phyloP scores from a whole-genome alignment of 2,329 filamentous ascomycete genomes.

The Sclerotiophoma versabilis region DNA sequence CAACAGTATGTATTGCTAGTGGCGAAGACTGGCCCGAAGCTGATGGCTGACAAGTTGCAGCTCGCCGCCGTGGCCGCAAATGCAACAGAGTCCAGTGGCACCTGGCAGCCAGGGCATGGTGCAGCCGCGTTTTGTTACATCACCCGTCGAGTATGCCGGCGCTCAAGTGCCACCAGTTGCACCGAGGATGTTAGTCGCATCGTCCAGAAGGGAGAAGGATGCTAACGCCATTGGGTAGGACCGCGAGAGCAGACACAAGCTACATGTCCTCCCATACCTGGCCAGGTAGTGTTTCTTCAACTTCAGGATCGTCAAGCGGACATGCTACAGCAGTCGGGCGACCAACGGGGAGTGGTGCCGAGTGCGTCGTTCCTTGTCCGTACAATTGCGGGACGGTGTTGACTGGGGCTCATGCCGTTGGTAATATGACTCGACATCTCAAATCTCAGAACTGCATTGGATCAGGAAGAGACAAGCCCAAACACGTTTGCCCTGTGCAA shows the following conservation, averaged over 20 bases:
- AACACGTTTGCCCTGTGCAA: constrained; percentile 23
- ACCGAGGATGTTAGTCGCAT: not conserved
- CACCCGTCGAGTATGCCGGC: not conserved
- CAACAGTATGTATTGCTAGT: not conserved
- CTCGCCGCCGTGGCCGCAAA: not conserved
- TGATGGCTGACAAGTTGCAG: not conserved
- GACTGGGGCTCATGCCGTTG: constrained; percentile 34
- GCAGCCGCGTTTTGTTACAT: not conserved
- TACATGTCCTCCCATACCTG: not conserved
- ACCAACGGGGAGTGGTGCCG: not conserved
- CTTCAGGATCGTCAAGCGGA: not conserved
- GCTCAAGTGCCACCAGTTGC: not conserved
- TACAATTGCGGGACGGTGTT: constrained; percentile 32
- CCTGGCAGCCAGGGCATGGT: not conserved
- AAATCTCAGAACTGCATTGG: constrained; percentile 33
- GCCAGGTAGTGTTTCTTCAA: not conserved
- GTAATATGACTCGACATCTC: constrained; percentile 39
- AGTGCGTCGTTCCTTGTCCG: constrained; percentile 25
- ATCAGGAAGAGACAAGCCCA: constrained; percentile 22
- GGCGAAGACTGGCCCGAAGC: not conserved
- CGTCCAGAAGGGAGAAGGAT: not conserved
- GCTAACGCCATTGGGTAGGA: not conserved
- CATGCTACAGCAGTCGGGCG: not conserved
- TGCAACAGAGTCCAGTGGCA: not conserved
- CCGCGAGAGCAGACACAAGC: not conserved